A percentile compares a stretch with the other conserved stretches of the same genome.
Conservation (phyloP, 768 basidiomycete genomes). For the Dentipellis sp. region DNA sequence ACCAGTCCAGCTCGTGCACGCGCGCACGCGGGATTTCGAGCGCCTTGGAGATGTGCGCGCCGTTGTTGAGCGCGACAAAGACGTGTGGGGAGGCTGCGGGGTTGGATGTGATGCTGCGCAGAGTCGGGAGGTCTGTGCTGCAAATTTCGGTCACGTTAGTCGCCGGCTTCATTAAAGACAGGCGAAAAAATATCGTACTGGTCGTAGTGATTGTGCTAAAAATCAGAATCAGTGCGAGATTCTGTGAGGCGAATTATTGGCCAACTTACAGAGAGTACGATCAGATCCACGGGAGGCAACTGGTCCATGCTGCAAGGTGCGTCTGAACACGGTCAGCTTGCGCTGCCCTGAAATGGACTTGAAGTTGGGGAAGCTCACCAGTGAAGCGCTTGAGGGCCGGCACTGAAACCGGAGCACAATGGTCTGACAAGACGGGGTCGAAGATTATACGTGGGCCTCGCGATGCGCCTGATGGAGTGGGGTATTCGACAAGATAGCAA, state of each 20-base stretch:
- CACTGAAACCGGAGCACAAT: conserved; percentile 24
- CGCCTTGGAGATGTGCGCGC: conserved; percentile 19
- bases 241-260: not conserved
- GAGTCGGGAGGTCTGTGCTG: conserved; percentile 24
- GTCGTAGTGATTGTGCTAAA: conserved; percentile 29
- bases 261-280: conserved; percentile 38
- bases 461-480: conserved; percentile 21
- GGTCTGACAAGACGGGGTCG: conserved; percentile 27
- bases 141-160: not conserved
- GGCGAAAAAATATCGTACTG: conserved; percentile 17
- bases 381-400: conserved; percentile 25
- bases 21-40: conserved; percentile 23
- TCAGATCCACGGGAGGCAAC: conserved; percentile 39
- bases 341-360: conserved; percentile 10
- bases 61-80: conserved; percentile 39
- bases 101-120: conserved; percentile 19
- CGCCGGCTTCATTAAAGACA: too few relatives aligned
- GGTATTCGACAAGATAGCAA: conserved; percentile 30
- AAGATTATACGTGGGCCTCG: conserved; percentile 30
- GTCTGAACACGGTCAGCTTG: conserved; percentile 12
- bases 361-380: conserved; percentile 15
- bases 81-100: conserved; percentile 24
- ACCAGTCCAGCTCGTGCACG: conserved; percentile 43
- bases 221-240: not conserved
- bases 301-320: conserved; percentile 31